These are phyloP conservation scores for Fusarium drepaniforme DNA, from an alignment of 2,329 filamentous ascomycete species.

Conservation along the genomic window DNA sequence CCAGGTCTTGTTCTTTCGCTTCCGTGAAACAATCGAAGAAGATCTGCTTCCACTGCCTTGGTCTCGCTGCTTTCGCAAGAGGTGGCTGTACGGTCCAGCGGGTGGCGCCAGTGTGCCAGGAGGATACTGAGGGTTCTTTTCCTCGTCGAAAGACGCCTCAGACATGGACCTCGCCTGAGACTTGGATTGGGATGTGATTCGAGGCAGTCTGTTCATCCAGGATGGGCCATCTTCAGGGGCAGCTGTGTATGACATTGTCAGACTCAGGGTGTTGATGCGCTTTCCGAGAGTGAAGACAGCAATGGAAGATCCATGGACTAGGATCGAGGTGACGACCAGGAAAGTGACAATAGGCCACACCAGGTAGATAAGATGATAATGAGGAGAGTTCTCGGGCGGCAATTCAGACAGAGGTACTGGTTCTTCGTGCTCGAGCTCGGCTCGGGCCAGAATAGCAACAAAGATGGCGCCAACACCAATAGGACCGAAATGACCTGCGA, in stretches of 20 bases:
- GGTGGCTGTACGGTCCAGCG: slow-evolving; percentile 64
- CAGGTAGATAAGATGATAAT: slow-evolving; percentile 80
- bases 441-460: slow-evolving; percentile 89
- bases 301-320: slow-evolving; percentile 97
- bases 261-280: slow-evolving; percentile 94
- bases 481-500: slow-evolving; percentile 96
- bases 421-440: slow-evolving; percentile 84
- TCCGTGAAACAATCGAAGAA: slow-evolving; percentile 70
- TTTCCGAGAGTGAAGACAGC: slow-evolving; percentile 98
- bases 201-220: slow-evolving; percentile 94
- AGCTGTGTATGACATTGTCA: slow-evolving; percentile 96
- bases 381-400: slow-evolving; percentile 65
- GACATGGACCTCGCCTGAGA: slow-evolving; percentile 90
- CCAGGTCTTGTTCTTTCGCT: slow-evolving; percentile 75
- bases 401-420: slow-evolving; percentile 79
- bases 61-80: slow-evolving; percentile 86
- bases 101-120: slow-evolving; percentile 80
- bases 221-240: slow-evolving; percentile 88
- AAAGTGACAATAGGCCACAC: slow-evolving; percentile 98
- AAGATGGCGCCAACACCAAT: slow-evolving; percentile 98
- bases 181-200: slow-evolving; percentile 75
- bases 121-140: slow-evolving; percentile 70
- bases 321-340: slow-evolving; percentile 91
- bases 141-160: slow-evolving; percentile 76
- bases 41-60: slow-evolving; percentile 73